Conservation (phyloP, 371 early-diverging fungal genomes). For the Zancudomyces culisetae region DNA sequence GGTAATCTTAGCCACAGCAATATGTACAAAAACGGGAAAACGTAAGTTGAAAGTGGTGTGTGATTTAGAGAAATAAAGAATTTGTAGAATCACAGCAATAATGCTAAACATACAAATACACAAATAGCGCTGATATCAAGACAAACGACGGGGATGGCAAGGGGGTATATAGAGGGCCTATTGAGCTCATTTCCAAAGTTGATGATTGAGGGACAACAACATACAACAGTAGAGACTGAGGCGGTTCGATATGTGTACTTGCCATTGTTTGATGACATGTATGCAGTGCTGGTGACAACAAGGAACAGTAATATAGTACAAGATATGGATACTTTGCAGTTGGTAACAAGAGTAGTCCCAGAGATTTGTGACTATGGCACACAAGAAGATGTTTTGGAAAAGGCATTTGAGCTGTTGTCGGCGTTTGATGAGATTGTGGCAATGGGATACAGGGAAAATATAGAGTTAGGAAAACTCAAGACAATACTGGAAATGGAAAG, state of each 20-base stretch:
- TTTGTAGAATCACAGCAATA: neutral
- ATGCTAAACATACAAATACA: neutral
- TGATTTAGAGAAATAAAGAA: neutral
- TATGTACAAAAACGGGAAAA: slow-evolving; percentile 86
- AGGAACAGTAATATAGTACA: slow-evolving; percentile 71
- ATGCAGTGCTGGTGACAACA: slow-evolving; percentile 72
- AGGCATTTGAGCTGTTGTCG: slow-evolving; percentile 68
- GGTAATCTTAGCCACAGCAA: slow-evolving; percentile 73
- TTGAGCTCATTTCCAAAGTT: slow-evolving; percentile 91
- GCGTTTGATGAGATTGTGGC: slow-evolving; percentile 93
- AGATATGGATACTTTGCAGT: slow-evolving; percentile 82
- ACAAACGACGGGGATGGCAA: slow-evolving; percentile 89
- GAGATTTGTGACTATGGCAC: slow-evolving; percentile 51
- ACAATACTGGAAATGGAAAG: slow-evolving; percentile 90
- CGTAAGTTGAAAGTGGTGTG: slow-evolving; percentile 29
- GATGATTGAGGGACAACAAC: slow-evolving; percentile 75
- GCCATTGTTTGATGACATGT: slow-evolving; percentile 78
- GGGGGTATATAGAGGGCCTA: slow-evolving; percentile 89
- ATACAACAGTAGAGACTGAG: slow-evolving; percentile 92
- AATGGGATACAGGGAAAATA: slow-evolving; percentile 70
- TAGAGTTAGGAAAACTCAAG: slow-evolving; percentile 66
- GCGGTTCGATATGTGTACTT: slow-evolving; percentile 92
- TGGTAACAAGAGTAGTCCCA: slow-evolving; percentile 80
- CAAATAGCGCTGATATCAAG: slow-evolving; percentile 75
- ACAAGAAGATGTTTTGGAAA: slow-evolving; percentile 28